Percentiles rank a stretch among this genome's conserved stretches.
Evolutionary conservation across 352 stramenopile genomes (phyloP).

Genomic region (Blastocystis sp.): DNA sequence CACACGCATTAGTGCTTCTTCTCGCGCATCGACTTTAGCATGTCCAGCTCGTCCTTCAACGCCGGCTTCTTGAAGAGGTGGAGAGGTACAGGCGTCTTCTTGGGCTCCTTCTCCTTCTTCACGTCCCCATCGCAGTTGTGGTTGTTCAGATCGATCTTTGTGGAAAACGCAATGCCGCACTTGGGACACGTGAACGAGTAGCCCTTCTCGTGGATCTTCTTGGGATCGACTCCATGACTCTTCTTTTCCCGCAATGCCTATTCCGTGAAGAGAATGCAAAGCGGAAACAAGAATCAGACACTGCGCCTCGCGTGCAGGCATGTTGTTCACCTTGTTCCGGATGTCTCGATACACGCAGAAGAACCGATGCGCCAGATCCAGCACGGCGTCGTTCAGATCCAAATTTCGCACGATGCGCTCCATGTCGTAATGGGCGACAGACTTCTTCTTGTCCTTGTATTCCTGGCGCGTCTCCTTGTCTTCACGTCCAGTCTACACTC

Average conservation of each 20-base stretch:
- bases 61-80: conserved; percentile 36
- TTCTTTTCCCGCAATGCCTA: conserved; percentile 50
- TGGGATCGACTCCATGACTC: neutral
- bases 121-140: conserved; percentile 36
- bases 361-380: conserved; percentile 58
- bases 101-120: neutral
- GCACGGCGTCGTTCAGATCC: conserved; percentile 36
- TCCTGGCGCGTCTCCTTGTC: conserved; percentile 64
- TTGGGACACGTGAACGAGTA: conserved; percentile 46
- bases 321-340: conserved; percentile 57
- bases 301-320: conserved; percentile 49
- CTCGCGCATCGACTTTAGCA: neutral
- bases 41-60: conserved; percentile 37
- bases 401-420: conserved; percentile 16
- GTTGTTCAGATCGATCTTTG: neutral
- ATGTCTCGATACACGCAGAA: conserved; percentile 65
- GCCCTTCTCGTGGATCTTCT: neutral
- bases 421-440: conserved; percentile 40
- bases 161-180: conserved; percentile 14
- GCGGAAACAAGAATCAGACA: conserved; percentile 45
- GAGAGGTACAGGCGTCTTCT: neutral
- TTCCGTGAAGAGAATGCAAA: neutral
- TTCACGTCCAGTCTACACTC: conserved; percentile 38
- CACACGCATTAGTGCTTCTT: neutral
- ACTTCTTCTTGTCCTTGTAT: conserved; percentile 71